Conservation (phyloP, 163 green algal genomes). For the Prototheca wickerhamii region DNA sequence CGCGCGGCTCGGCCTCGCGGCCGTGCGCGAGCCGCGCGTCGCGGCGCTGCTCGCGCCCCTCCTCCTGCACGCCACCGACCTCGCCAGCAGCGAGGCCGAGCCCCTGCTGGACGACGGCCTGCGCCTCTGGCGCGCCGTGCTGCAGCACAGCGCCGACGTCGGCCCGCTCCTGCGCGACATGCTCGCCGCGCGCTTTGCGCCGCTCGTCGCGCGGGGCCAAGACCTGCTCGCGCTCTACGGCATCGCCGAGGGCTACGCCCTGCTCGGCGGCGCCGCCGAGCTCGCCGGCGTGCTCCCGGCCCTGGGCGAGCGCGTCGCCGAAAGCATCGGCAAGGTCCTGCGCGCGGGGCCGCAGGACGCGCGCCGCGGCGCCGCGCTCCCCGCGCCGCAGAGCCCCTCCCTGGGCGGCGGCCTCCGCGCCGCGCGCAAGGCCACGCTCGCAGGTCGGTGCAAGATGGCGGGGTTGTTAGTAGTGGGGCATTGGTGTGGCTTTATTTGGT, state of each 20-base stretch:
- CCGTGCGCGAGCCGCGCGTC: constrained; percentile 30
- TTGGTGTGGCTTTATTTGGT: too few relatives aligned
- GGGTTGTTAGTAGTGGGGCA: too few relatives aligned
- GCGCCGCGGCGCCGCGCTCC: too few relatives aligned
- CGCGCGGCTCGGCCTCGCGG: constrained; percentile 35
- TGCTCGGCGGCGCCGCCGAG: constrained; percentile 31
- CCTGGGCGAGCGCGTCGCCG: neutral
- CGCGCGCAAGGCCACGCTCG: too few relatives aligned
- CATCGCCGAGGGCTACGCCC: constrained; percentile 43
- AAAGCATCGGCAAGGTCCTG: neutral
- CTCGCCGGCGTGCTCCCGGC: neutral
- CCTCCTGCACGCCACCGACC: constrained; percentile 44
- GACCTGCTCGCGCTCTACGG: constrained; percentile 31
- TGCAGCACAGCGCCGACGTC: constrained; percentile 13
- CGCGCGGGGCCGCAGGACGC: too few relatives aligned
- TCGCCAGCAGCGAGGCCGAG: constrained; percentile 38
- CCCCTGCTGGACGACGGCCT: constrained; percentile 65
- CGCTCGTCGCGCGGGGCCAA: constrained; percentile 41
- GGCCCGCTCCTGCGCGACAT: constrained; percentile 5
- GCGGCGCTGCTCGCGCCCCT: constrained; percentile 54
- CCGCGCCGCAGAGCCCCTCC: too few relatives aligned
- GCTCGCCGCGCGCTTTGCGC: constrained; percentile 9
- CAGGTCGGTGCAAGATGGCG: too few relatives aligned
- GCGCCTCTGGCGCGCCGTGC: constrained; percentile 42
- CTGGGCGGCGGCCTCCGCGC: too few relatives aligned